Evolutionary conservation across 495 filamentous ascomycete species (phyloP), one percentile per base, ranked within the genome.

Genomic region (Penicillium canariense): DNA sequence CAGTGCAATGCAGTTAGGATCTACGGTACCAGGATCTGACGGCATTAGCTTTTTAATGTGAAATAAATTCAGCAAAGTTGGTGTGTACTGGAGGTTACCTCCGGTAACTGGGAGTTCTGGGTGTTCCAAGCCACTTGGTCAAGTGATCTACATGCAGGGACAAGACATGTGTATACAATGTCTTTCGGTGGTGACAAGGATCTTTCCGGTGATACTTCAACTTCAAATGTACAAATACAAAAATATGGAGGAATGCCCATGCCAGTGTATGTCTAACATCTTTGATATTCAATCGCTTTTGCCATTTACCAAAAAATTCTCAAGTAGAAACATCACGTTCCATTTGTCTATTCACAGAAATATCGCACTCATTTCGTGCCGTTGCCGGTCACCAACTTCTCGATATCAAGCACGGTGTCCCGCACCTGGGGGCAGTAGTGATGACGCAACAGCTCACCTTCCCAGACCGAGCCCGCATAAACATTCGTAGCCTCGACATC

Each of bases 371-470:
- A 77, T 54, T 70, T 72, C 26, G 26, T 46, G 10, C 43, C 43
- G 18, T 23, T 59, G 46, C 26, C 53, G 25, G 52, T 55, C 55
- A 84, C 64, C 57, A 79, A 71, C 78, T 85, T 88, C 69, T 92
- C 88, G 62, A 96, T 77, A 39, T 77, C 74, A 60, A 81, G 77
- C 12, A 88, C 77, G n/a, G 83, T 85, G 55, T 93, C 88, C 48
- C 88, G 76, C 1, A 98, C 87, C 56, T 83, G 84, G n/a, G 91
- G 91, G 56, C 84, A 89, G 63, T 87, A 98, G 77, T 98, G 94
- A 53, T 83, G 75, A 62, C 84, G 78, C 60, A 98, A 66, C 39
- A 98, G 60, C 75, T 97, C 92, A 2, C 90, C 91, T 63, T 98
- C 94, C 93, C 93, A 98, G 6, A 96, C 78, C 2, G 90, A 95